Evolutionary conservation across 257 asterid genomes (phyloP).

Genomic region (Solanum raphanifolium): DNA sequence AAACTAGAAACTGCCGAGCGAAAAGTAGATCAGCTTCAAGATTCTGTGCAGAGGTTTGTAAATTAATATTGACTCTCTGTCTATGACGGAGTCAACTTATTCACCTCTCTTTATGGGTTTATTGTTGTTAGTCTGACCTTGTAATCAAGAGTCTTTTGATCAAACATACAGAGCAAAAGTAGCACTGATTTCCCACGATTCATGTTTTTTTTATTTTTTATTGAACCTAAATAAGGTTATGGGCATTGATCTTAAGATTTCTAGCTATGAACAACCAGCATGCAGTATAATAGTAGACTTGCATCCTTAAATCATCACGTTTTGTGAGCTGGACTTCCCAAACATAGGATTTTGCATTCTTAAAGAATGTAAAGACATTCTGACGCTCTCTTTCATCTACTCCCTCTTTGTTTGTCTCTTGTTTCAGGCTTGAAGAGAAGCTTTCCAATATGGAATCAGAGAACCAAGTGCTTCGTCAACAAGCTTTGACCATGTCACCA

Average conservation of each 20-base stretch:
- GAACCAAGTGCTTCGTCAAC: slow-evolving; percentile 97
- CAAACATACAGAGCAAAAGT: not conserved
- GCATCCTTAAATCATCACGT: not conserved
- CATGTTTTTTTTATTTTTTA: not conserved
- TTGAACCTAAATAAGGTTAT: not conserved
- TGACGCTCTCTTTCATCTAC: not conserved
- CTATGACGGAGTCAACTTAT: not conserved
- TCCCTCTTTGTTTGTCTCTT: slow-evolving; percentile 1
- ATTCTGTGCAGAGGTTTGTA: slow-evolving; percentile 69
- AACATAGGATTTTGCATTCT: not conserved
- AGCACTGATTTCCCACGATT: not conserved
- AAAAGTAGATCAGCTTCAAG: slow-evolving; percentile 76
- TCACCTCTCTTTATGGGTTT: not conserved
- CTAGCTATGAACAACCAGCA: not conserved
- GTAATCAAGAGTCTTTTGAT: not conserved
- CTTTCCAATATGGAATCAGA: slow-evolving; percentile 87
- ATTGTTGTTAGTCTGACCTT: not conserved
- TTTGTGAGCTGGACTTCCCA: not conserved
- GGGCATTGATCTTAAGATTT: not conserved
- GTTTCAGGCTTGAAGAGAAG: slow-evolving; percentile 89
- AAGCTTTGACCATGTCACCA: slow-evolving; percentile 93
- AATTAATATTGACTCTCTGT: not conserved
- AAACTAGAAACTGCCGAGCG: slow-evolving; percentile 65
- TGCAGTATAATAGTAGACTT: not conserved
- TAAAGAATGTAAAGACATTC: not conserved